A percentile compares a stretch with the other conserved stretches of the same genome.
Conservation (phyloP, 805 yeast species). For the Candida silvicultrix region DNA sequence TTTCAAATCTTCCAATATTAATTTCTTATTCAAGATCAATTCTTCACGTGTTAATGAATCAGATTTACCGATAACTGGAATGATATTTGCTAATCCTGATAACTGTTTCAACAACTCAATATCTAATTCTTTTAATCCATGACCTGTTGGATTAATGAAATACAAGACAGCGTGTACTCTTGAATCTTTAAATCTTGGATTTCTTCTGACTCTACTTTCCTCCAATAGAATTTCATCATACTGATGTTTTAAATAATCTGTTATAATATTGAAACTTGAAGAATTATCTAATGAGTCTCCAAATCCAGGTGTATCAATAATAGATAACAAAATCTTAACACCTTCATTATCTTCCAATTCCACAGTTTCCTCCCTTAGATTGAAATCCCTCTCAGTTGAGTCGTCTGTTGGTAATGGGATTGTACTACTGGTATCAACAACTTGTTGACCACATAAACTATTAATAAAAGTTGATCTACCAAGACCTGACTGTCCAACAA, state of each 20-base stretch:
- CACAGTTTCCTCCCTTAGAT: conserved; percentile 72
- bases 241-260: conserved; percentile 77
- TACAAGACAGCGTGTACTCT: conserved; percentile 73
- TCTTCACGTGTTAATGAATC: conserved; percentile 83
- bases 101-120: conserved; percentile 72
- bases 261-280: conserved; percentile 58
- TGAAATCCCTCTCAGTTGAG: conserved; percentile 44
- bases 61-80: conserved; percentile 81
- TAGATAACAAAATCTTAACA: conserved; percentile 67
- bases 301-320: conserved; percentile 81
- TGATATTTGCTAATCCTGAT: conserved; percentile 74
- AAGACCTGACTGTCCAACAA: conserved; percentile 79
- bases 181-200: conserved; percentile 80
- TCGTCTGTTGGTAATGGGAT: conserved; percentile 46
- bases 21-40: conserved; percentile 61
- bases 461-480: conserved; percentile 93
- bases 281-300: conserved; percentile 70
- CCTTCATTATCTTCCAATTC: conserved; percentile 85
- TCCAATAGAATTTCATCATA: conserved; percentile 78
- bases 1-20: conserved; percentile 73
- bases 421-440: conserved; percentile 67
- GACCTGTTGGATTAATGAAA: conserved; percentile 80
- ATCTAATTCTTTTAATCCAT: conserved; percentile 72
- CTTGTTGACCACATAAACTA: conserved; percentile 83
- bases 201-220: conserved; percentile 76